Percentiles rank a stretch among this genome's conserved stretches.
Conservation (phyloP, 1,284 basidiomycete species). For the Tetrapyrgos nigripes region DNA sequence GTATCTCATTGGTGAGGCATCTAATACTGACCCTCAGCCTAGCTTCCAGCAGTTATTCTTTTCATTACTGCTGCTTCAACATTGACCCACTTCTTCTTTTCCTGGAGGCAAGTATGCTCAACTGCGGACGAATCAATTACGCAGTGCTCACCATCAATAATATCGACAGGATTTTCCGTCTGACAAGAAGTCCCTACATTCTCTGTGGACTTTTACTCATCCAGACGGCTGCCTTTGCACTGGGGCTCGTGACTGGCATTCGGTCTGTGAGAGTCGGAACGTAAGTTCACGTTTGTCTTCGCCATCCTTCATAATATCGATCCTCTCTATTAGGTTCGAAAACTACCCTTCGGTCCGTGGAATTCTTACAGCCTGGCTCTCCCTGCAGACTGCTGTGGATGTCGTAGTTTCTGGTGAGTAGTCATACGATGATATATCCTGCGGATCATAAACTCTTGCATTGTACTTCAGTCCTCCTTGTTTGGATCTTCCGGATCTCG, state of each 20-base stretch:
- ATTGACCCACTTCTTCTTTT: not conserved
- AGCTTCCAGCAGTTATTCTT: not conserved
- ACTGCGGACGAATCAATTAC: not conserved
- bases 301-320: not conserved
- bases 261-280: not conserved
- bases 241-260: not conserved
- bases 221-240: not conserved
- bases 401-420: not conserved
- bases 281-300: not conserved
- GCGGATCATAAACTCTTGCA: not conserved
- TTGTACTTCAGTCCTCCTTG: not conserved
- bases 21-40: not conserved
- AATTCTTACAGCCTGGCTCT: not conserved
- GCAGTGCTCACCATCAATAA: not conserved
- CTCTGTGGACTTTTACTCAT: not conserved
- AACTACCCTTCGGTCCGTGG: not conserved
- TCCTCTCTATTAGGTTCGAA: not conserved
- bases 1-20: too few species aligned
- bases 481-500: not conserved
- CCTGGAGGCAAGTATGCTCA: not conserved
- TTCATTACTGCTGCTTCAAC: not conserved
- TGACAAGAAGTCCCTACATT: not conserved
- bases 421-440: not conserved
- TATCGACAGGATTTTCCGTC: not conserved
- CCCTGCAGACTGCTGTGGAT: not conserved